Evolutionary conservation across 2,329 filamentous ascomycete species (phyloP), one percentile per base, ranked within the genome.

Genomic region (Mycosphaerella sp.): DNA sequence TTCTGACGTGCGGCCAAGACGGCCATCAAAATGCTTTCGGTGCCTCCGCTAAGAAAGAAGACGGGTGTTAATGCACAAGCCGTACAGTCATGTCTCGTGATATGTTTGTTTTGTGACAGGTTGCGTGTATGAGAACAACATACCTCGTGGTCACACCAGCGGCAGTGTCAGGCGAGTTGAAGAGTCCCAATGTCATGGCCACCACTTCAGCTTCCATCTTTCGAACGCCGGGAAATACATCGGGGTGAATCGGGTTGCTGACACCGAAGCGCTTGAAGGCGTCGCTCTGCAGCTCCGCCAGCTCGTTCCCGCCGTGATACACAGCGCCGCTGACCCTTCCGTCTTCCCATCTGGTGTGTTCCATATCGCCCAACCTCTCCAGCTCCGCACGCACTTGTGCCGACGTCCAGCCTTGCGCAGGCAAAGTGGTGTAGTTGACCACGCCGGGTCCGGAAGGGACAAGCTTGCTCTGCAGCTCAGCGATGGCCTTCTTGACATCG

Each of bases 201-300:
- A 98, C 93, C 55, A 98, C 77, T 74, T 98, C 93, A 40, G 93
- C 91, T 75, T 98, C 93, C 93, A 98, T 98, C 80, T 98, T 98
- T 64, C 93, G 79, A 46, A 98, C 90, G 25, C 91, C 93, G 13
- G 93, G 93, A 73, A 98, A 98, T 39, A 98, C 91, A 72, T 98
- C 93, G 6, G 93, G 93, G 69, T 98, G 93, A 61, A 98, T 93
- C 2, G 93, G 93, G 70, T 98, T 98, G 35, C 89, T 81, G 27
- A 98, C 93, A 44, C 89, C 91, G 69, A 98, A 98, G 70, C 87
- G 86, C 59, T 87, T 86, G 76, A 91, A 97, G 0, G 93, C 91
- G 68, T 96, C 88, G 5, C 87, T 87, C 74, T 98, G 93, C 35
- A 98, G 75, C 64, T 85, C 81, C 54, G 93, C 72, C 61, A 98